Evolutionary conservation across 2,329 filamentous ascomycete genomes (phyloP), one percentile per base, ranked within the genome.

Genomic region (Tolypocladium paradoxum): DNA sequence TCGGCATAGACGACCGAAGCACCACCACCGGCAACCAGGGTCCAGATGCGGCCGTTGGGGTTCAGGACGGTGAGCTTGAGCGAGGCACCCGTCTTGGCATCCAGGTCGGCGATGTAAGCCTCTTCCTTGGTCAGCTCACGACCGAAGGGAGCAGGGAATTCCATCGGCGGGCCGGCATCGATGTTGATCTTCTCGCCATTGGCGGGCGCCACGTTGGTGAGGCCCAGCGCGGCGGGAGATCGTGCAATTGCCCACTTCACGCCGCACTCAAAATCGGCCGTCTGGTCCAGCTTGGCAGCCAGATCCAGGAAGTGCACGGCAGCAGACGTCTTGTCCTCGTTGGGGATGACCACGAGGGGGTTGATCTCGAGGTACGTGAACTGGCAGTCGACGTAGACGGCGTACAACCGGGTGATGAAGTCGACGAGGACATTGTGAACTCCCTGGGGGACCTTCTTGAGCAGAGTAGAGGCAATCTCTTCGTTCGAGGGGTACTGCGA

Each of bases 351-450:
- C 57, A 99, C 93, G 60, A 99, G 79, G 63, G 93, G 93, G 84
- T 99, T 99, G 81, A 99, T 99, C 77, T 99, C 93, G 64, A 99
- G 90, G 79, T 99, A 99, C 68, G 93, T 97, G 83, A 99, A 99
- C 76, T 99, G 93, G 84, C 89, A 95, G 81, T 99, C 93, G 60
- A 97, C 93, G 69, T 97, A 99, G 76, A 99, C 93, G 65, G 92
- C 93, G 71, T 99, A 99, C 62, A 99, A 82, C 65, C 93, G 86
- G 67, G 90, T 90, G 78, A 99, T 99, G 82, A 99, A 99, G 82
- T 99, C 93, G 58, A 99, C 88, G 56, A 99, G 84, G 68, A 99
- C 93, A 68, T 96, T 96, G 83, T 99, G 93, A 51, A 99, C 81
- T 70, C 92, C 92, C 76, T 89, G 77, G 65, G 93, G 93, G 48